A percentile compares a stretch with the other conserved stretches of the same genome.
Evolutionary conservation across 495 filamentous ascomycete species (phyloP).

Genomic region (Aspergillus indologenus): DNA sequence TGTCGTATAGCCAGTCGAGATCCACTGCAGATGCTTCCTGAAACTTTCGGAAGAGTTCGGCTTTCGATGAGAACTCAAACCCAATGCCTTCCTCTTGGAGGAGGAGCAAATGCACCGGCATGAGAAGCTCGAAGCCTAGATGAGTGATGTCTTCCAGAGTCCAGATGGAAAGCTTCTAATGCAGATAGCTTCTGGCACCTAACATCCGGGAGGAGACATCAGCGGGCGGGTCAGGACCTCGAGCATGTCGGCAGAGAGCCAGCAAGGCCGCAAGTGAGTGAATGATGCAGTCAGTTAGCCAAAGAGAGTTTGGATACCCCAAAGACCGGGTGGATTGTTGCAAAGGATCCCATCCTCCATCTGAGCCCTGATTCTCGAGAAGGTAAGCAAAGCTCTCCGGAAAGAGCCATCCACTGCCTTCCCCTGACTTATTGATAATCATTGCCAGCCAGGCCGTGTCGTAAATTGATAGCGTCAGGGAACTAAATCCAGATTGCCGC

Average conservation of each 20-base stretch:
- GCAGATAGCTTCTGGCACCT: background rate
- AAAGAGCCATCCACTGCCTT: conserved; percentile 4
- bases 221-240: background rate
- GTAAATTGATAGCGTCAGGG: conserved; percentile 10
- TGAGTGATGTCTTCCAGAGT: conserved; percentile 2
- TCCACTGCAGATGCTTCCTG: conserved; percentile 5
- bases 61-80: conserved; percentile 7
- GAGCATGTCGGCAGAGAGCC: conserved; percentile 8
- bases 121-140: conserved; percentile 9
- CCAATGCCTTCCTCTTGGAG: background rate
- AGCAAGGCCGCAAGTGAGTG: conserved; percentile 8
- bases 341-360: conserved; percentile 8
- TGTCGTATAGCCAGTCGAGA: conserved; percentile 1
- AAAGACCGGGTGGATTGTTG: background rate
- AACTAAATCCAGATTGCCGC: conserved; percentile 4
- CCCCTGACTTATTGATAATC: background rate
- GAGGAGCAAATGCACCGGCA: conserved; percentile 5
- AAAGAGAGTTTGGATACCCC: conserved; percentile 2
- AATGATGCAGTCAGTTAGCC: conserved; percentile 4
- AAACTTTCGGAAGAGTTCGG: background rate
- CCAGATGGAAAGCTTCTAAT: background rate
- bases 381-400: conserved; percentile 9
- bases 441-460: conserved; percentile 9
- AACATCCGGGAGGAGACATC: conserved; percentile 1
- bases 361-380: conserved; percentile 2